A percentile compares a stretch with the other conserved stretches of the same genome.
Evolutionary conservation across 495 filamentous ascomycete genomes (phyloP).

Genomic region (Aspergillus ostianus): DNA sequence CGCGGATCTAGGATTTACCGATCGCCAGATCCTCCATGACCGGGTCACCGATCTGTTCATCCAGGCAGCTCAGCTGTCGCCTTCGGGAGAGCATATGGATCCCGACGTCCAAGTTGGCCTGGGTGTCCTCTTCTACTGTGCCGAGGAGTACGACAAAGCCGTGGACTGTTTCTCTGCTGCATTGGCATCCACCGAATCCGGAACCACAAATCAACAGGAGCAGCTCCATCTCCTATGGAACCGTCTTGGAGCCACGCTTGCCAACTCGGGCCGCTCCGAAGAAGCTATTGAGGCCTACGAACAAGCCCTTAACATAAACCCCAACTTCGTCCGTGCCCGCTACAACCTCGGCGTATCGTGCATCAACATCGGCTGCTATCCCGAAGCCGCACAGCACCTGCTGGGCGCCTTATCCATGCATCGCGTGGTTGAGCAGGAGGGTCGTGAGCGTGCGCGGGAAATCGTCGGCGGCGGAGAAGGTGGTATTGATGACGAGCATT

Average conservation of each 20-base stretch:
- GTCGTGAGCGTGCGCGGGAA: slow-evolving; percentile 76
- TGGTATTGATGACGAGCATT: slow-evolving; percentile 61
- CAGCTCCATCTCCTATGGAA: slow-evolving; percentile 97
- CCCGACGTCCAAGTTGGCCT: slow-evolving; percentile 97
- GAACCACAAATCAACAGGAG: slow-evolving; percentile 67
- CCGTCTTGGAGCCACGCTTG: slow-evolving; percentile 90
- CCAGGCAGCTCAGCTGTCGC: slow-evolving; percentile 84
- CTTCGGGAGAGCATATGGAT: slow-evolving; percentile 86
- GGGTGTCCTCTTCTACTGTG: slow-evolving; percentile 96
- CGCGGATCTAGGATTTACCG: slow-evolving; percentile 83
- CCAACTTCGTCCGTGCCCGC: slow-evolving; percentile 93
- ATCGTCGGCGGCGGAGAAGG: slow-evolving; percentile 64
- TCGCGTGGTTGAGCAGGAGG: slow-evolving; percentile 84
- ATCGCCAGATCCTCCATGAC: slow-evolving; percentile 85
- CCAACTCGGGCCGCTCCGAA: slow-evolving; percentile 88
- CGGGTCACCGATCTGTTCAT: slow-evolving; percentile 90
- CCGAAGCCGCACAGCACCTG: slow-evolving; percentile 91
- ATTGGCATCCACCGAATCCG: slow-evolving; percentile 75
- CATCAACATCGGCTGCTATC: slow-evolving; percentile 95
- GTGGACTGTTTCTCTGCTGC: slow-evolving; percentile 97
- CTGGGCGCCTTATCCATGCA: slow-evolving; percentile 95
- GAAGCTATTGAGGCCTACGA: slow-evolving; percentile 97
- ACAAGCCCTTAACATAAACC: slow-evolving; percentile 78
- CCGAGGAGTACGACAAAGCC: slow-evolving; percentile 95
- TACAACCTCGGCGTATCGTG: slow-evolving; percentile 97